Evolutionary conservation across 208 protist species (phyloP), one percentile per base, ranked within the genome.

Genomic region (Trypanosoma vivax): DNA sequence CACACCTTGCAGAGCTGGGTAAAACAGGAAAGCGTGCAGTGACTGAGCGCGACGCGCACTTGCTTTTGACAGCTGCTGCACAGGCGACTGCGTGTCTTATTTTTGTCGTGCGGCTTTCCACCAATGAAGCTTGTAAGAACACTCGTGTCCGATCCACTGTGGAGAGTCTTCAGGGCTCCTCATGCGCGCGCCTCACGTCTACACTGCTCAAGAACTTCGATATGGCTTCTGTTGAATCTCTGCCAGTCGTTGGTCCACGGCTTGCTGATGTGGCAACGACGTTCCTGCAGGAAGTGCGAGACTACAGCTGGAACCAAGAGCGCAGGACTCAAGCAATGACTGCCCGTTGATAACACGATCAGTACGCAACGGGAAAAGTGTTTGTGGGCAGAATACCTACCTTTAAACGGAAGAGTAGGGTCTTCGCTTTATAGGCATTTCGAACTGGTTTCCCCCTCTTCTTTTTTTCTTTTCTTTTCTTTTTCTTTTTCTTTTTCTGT

Each of bases 201-300:
- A 6, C 16, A 10, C 29, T 24, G 6, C 30, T 50, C 1, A 45
- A 29, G 5, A 40, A 9, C 6, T 24, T 23, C 2, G 25, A 51
- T 31, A 5, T 51, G 5, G 9, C 43, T 7, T 0, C 27, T 14
- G 31, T 69, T 11, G 27, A 65, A 28, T 42, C 42, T 37, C 45
- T 84, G 5, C 76, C 78, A 0, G 27, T 74, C 3, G 64, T 82
- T 0, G 73, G 74, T 3, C 28, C 6, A 23, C 62, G 66, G 42
- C 39, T 62, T 3, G 54, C 61, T 13, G 49, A 67, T 43, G 58
- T 75, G 14, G 45, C 25, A 10, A 62, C 60, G 4, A 41, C 50
- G 5, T 69, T 71, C 24, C 35, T 38, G 18, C 50, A 50, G 11
- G 65, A 48, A 31, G 59, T 86, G n/a, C 53, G 63, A 40, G 43